Conservation (phyloP, 148 eudicot species). For the Persicaria maculosa region DNA sequence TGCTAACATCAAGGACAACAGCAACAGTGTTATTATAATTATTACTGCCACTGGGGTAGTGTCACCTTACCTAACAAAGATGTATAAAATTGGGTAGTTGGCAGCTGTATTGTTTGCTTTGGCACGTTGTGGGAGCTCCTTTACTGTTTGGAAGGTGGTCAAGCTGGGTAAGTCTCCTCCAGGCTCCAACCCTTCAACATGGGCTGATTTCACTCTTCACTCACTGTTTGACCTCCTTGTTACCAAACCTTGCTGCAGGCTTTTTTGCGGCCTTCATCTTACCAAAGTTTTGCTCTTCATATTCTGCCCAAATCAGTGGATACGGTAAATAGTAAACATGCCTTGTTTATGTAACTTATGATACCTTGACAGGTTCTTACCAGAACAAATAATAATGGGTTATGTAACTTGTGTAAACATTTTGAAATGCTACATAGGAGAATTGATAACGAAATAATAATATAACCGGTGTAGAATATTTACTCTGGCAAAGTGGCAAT, state of each 20-base stretch:
- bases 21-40: not conserved
- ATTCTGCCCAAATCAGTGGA: conserved; percentile 53
- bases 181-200: conserved; percentile 6
- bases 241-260: conserved; percentile 30
- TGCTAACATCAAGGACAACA: not conserved
- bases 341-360: not conserved
- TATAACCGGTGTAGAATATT: too few species aligned
- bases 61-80: not conserved
- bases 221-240: not conserved
- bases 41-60: not conserved
- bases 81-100: conserved; percentile 35
- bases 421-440: not conserved
- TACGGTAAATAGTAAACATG: conserved; percentile 49
- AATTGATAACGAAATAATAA: not conserved
- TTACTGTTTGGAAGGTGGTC: conserved; percentile 71
- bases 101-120: conserved; percentile 68
- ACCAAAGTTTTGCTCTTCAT: conserved; percentile 64
- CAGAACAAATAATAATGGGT: not conserved
- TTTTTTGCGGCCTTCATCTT: conserved; percentile 63
- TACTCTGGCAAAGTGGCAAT: too few species aligned
- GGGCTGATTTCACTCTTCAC: not conserved
- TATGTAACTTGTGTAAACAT: not conserved
- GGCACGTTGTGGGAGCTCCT: conserved; percentile 74
- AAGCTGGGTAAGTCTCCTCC: conserved; percentile 48
- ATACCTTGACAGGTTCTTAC: not conserved